These are phyloP conservation scores for Gigaspora rosea DNA, from an alignment of 192 early-diverging fungal genomes.

Conservation along the genomic window DNA sequence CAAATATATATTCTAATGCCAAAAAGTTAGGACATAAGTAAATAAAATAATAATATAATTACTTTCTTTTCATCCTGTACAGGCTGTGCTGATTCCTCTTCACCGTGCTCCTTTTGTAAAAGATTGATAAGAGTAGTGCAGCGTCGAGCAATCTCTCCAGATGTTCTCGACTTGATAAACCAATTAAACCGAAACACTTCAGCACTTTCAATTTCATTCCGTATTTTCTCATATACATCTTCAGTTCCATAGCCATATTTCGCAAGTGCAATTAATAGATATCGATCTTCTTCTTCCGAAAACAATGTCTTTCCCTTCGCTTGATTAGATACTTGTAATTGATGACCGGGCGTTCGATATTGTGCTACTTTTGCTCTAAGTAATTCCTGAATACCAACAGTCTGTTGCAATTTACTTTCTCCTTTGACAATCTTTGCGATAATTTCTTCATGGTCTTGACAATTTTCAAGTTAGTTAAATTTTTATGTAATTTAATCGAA, in stretches of 20 bases:
- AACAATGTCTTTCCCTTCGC: slow-evolving; percentile 83
- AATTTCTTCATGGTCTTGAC: slow-evolving; percentile 78
- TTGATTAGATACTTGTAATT: slow-evolving; percentile 82
- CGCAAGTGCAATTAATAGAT: slow-evolving; percentile 86
- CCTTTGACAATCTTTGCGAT: slow-evolving; percentile 87
- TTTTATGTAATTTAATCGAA: background rate
- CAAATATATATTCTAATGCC: background rate
- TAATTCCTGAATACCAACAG: slow-evolving; percentile 80
- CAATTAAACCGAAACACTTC: slow-evolving; percentile 95
- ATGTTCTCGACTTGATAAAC: slow-evolving; percentile 95
- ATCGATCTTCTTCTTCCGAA: slow-evolving; percentile 98
- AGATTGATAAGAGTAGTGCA: slow-evolving; percentile 80
- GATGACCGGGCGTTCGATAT: slow-evolving; percentile 57
- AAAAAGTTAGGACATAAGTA: background rate
- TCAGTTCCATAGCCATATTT: slow-evolving; percentile 88
- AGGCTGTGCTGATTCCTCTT: slow-evolving; percentile 25
- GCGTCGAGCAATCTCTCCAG: slow-evolving; percentile 79
- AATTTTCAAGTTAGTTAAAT: background rate
- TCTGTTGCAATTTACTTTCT: slow-evolving; percentile 76
- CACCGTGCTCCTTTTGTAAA: slow-evolving; percentile 60
- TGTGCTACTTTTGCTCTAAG: slow-evolving; percentile 75
- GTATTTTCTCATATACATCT: slow-evolving; percentile 92
- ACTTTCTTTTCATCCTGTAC: background rate
- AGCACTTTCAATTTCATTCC: slow-evolving; percentile 76
- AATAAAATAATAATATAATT: background rate